phyloP scores from a whole-genome alignment of 306 rosid species.

The Dryas octopetala region DNA sequence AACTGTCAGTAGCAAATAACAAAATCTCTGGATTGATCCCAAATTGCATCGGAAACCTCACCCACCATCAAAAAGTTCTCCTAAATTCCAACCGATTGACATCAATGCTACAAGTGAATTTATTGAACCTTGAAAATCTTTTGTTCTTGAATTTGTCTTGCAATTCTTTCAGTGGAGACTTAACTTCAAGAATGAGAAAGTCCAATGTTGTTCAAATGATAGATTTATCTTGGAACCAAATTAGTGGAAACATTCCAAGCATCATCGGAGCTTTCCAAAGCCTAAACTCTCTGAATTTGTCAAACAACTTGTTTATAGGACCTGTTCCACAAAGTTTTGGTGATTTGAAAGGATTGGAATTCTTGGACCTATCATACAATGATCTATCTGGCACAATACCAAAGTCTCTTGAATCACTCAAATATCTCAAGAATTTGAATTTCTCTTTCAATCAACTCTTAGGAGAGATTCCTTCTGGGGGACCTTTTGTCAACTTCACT shows the following conservation, averaged over 20 bases:
- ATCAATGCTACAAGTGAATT: too few species aligned
- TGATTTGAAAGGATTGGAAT: not conserved
- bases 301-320: constrained; percentile 13
- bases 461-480: too few species aligned
- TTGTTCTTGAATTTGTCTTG: not conserved
- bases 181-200: not conserved
- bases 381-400: not conserved
- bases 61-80: too few species aligned
- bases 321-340: not conserved
- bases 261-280: not conserved
- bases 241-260: not conserved
- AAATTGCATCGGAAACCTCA: too few species aligned
- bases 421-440: too few species aligned
- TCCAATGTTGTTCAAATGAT: not conserved
- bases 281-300: constrained; percentile 8
- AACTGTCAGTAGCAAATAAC: too few species aligned
- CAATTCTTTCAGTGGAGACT: constrained; percentile 2
- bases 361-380: constrained; percentile 10
- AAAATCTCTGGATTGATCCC: too few species aligned
- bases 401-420: too few species aligned
- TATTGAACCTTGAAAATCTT: not conserved
- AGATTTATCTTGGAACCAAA: not conserved
- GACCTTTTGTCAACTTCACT: too few species aligned
- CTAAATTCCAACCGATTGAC: too few species aligned
- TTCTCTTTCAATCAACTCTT: too few species aligned